Percentiles rank a stretch among this genome's conserved stretches.
Conservation (phyloP, 306 rosid species). For the Pyrus betulifolia region DNA sequence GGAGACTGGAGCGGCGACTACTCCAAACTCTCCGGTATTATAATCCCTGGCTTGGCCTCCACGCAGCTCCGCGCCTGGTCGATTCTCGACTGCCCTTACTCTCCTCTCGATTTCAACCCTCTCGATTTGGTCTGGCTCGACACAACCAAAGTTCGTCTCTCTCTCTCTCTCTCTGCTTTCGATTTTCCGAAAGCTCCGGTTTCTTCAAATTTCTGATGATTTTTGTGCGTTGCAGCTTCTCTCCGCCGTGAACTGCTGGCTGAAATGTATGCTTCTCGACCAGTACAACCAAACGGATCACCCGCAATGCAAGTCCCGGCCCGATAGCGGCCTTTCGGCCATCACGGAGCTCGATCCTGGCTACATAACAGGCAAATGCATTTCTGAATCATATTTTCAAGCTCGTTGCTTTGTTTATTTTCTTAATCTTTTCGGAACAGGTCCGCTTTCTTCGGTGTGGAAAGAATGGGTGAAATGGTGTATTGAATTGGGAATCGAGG, state of each 20-base stretch:
- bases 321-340: constrained; percentile 96
- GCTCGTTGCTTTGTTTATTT: background rate
- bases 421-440: constrained; percentile 26
- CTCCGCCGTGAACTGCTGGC: constrained; percentile 97
- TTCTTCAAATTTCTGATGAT: background rate
- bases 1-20: constrained; percentile 55
- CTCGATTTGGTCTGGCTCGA: constrained; percentile 99
- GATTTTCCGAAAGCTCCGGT: constrained; percentile 11
- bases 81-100: constrained; percentile 86
- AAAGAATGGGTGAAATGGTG: constrained; percentile 99
- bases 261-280: constrained; percentile 83
- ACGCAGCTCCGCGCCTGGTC: constrained; percentile 99
- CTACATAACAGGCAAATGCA: constrained; percentile 69
- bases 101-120: constrained; percentile 97
- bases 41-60: constrained; percentile 96
- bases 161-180: background rate
- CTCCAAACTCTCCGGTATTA: constrained; percentile 84
- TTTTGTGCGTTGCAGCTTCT: constrained; percentile 54
- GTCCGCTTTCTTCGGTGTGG: constrained; percentile 97
- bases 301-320: constrained; percentile 90
- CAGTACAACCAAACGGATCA: constrained; percentile 94
- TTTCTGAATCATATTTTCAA: background rate
- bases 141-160: constrained; percentile 58
- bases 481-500: constrained; percentile 89
- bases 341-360: constrained; percentile 99